These are phyloP conservation scores for Solanum dulcamara DNA, from an alignment of 257 asterid species.

Conservation along the genomic window DNA sequence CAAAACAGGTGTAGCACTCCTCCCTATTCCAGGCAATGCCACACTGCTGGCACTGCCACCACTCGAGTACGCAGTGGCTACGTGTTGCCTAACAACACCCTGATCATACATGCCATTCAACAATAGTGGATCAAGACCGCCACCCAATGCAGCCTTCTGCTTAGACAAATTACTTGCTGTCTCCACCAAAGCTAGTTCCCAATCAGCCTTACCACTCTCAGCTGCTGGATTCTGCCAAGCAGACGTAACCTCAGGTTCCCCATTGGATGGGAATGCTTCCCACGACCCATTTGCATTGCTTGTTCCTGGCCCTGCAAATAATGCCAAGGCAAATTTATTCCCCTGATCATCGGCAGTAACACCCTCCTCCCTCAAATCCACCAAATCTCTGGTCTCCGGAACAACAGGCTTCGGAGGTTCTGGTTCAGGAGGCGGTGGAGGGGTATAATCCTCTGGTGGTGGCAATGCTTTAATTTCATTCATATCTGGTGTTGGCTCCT, in stretches of 20 bases:
- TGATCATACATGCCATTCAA: conserved; percentile 82
- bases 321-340: conserved; percentile 57
- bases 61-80: conserved; percentile 30
- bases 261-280: conserved; percentile 64
- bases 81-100: conserved; percentile 64
- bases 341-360: conserved; percentile 77
- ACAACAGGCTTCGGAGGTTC: conserved; percentile 37
- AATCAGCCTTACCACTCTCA: conserved; percentile 67
- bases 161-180: conserved; percentile 56
- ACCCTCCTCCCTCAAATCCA: conserved; percentile 71
- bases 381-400: conserved; percentile 44
- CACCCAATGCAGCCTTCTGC: conserved; percentile 69
- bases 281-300: conserved; percentile 48
- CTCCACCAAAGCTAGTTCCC: conserved; percentile 81
- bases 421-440: conserved; percentile 52
- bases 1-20: conserved; percentile 39
- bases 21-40: conserved; percentile 60
- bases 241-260: conserved; percentile 47
- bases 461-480: conserved; percentile 53
- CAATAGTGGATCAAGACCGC: conserved; percentile 63
- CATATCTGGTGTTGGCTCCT: conserved; percentile 38
- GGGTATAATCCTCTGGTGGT: conserved; percentile 32
- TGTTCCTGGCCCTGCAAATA: conserved; percentile 53
- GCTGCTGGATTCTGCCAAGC: conserved; percentile 92
- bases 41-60: conserved; percentile 79